Evolutionary conservation across 148 eudicot species (phyloP).

Genomic region (Cornus controversa): DNA sequence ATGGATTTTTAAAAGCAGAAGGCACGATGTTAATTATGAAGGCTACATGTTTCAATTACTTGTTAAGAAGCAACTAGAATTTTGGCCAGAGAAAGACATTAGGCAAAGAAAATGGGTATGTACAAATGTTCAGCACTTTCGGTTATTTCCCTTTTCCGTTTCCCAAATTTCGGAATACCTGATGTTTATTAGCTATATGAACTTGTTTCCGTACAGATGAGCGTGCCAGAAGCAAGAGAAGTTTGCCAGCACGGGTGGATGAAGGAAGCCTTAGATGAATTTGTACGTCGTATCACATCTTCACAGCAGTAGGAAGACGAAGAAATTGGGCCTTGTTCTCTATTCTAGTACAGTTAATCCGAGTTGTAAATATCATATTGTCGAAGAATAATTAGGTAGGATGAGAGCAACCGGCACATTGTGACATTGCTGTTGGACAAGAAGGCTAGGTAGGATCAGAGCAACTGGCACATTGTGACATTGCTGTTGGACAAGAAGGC

Average conservation of each 20-base stretch:
- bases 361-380: neutral
- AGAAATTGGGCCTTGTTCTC: neutral
- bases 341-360: neutral
- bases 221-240: conserved; percentile 33
- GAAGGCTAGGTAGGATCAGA: neutral
- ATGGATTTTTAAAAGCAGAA: conserved; percentile 33
- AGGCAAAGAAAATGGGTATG: conserved; percentile 39
- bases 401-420: neutral
- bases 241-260: conserved; percentile 39
- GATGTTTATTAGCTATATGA: neutral
- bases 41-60: conserved; percentile 40
- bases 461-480: neutral
- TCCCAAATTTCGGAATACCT: neutral
- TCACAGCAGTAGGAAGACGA: neutral
- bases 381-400: neutral
- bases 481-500: neutral
- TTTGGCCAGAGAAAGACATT: conserved; percentile 41
- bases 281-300: conserved; percentile 20
- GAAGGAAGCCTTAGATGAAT: conserved; percentile 37
- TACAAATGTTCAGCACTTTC: neutral
- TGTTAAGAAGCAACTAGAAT: conserved; percentile 30
- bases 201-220: conserved; percentile 17
- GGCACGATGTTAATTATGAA: conserved; percentile 21
- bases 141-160: neutral
- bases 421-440: too few species aligned